Evolutionary conservation across 371 early-diverging fungal species (phyloP), one percentile per base, ranked within the genome.

Genomic region (Fennellomyces sp.): DNA sequence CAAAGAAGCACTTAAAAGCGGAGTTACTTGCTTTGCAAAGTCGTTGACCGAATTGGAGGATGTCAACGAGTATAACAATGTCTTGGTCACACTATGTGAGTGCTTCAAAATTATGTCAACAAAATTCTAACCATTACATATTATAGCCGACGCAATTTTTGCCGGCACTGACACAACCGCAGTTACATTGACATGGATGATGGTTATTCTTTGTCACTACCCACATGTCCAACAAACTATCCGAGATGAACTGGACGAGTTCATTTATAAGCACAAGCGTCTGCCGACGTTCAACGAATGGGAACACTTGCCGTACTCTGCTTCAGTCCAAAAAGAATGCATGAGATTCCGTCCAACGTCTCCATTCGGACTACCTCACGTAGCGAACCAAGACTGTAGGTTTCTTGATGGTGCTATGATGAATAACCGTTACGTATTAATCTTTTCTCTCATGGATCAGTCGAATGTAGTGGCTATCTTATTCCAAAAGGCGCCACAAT

Each of bases 291-390:
- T 50, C 33, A 25, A 38, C 7, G 56, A 62, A n/a, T 56, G 68
- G 36, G 58, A 64, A 15, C 7, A 30, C 5, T 33, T 64, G 23
- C 68, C 61, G 21, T 68, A 55, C 47, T 26, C 35, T 11, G 12
- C 58, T 6, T 63, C 58, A 29, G 64, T 64, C 0, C 58, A 61
- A 21, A 68, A 55, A 30, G 64, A 68, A 39, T 56, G 63, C 21
- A 39, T 68, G 58, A 56, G 68, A 26, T 63, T 51, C 39, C 64
- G 64, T 10, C 64, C 58, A 6, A 50, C 52, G 0, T 28, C 48
- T 12, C 17, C 8, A 1, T 60, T 63, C 11, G 64, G 64, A 2
- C 15, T 64, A 5, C 56, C 60, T 10, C 68, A 61, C 36, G 45
- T n/a, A 41, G 48, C 59, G 2, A 55, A 57, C 11, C 51, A 64